Evolutionary conservation across 2,329 filamentous ascomycete species (phyloP), one percentile per base, ranked within the genome.

Genomic region (Spiromastix sp.): DNA sequence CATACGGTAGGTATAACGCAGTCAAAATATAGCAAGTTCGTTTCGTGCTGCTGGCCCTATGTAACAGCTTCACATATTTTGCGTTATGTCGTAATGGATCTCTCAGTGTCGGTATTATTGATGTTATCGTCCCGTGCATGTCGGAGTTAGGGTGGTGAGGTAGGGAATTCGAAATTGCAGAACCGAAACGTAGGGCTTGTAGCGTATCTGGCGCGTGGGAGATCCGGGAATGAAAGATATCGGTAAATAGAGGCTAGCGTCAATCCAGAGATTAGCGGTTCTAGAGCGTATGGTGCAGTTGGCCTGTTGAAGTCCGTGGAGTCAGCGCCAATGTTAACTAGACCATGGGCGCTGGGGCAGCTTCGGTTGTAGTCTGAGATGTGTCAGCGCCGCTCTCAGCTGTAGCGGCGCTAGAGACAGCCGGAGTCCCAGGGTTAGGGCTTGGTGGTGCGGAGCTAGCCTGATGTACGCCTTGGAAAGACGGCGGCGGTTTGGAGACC

Each of bases 381-480:
- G 31, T 21, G 8, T 40, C 38, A 10, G 26, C 28, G 9, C 34
- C 38, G 20, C 20, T 25, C 12, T 38, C 41, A 13, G 29, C 21
- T 4, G 34, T 30, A 32, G 35, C 12, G 20, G 30, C 20, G 27
- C 27, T 38, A 6, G 38, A 36, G 5, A 36, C 20, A 22, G 29
- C 26, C n/a, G 32, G 20, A 9, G 24, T 33, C 9, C 38, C 34
- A 5, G 37, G 35, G 12, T 33, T 30, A 25, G 41, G 32, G 19
- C 35, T 40, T 3, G 28, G 25, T 18, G 33, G 15, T 13, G 29
- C 15, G 4, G 38, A 20, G 22, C 32, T 32, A 15, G 36, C 13
- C 28, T 44, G 39, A 17, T 36, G 32, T 28, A 38, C 38, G 25
- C 29, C 31, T 15, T 32, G 36, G 25, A 38, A 37, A n/a, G 43